These are phyloP conservation scores for Papilionanthe hybrid DNA, from an alignment of 116 monocot species.

Conservation along the genomic window DNA sequence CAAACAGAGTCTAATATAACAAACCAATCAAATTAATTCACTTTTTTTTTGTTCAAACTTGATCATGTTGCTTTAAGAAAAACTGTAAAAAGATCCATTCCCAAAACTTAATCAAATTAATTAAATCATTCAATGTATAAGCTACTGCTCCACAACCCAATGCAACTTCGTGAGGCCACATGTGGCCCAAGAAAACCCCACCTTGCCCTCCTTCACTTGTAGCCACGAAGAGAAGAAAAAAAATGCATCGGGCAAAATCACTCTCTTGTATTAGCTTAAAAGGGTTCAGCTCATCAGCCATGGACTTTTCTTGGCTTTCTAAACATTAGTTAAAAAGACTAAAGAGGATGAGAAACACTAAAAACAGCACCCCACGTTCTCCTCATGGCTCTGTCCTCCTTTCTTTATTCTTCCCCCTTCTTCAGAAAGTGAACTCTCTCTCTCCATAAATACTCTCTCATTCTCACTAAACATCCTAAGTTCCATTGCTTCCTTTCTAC, in stretches of 20 bases:
- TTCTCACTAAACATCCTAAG: slow-evolving; percentile 12
- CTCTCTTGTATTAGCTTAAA: slow-evolving; percentile 17
- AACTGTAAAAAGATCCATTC: too few relatives aligned
- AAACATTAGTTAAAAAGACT: neutral
- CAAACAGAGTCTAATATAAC: too few relatives aligned
- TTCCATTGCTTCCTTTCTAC: slow-evolving; percentile 10
- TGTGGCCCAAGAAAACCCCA: too few relatives aligned
- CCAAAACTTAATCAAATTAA: too few relatives aligned
- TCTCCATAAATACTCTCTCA: slow-evolving; percentile 34
- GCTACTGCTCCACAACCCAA: too few relatives aligned
- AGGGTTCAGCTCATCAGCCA: slow-evolving; percentile 16
- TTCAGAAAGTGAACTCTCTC: slow-evolving; percentile 12
- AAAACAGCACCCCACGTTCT: slow-evolving; percentile 83
- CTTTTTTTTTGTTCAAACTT: too few relatives aligned
- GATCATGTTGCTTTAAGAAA: too few relatives aligned
- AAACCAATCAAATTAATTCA: too few relatives aligned
- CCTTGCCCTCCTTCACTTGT: too few relatives aligned
- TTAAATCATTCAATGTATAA: too few relatives aligned
- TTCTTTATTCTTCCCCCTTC: slow-evolving; percentile 31
- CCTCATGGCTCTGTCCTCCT: slow-evolving; percentile 26
- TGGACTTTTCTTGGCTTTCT: slow-evolving; percentile 13
- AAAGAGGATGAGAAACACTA: slow-evolving; percentile 21
- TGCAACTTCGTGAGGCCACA: too few relatives aligned
- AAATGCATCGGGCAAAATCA: slow-evolving; percentile 9
- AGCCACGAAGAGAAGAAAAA: too few relatives aligned